Evolutionary conservation across 768 basidiomycete genomes (phyloP), one percentile per base, ranked within the genome.

Genomic region (Pholiota microspora): DNA sequence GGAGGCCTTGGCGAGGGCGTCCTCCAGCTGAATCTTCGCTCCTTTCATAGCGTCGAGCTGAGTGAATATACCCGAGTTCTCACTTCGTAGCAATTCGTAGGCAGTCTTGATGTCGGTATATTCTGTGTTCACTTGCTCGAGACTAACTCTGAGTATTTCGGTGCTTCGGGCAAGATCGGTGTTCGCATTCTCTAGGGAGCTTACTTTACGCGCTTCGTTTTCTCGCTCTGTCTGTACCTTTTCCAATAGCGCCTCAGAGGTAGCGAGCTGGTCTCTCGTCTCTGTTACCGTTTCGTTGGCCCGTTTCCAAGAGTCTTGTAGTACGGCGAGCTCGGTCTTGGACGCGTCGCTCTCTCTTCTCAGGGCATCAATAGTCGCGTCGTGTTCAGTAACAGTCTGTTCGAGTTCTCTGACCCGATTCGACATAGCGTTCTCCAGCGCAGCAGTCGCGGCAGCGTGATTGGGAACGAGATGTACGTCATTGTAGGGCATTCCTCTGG

Each of bases 241-340:
- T 27, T 42, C 32, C 34, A 59, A 42, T 24, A 42, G 48, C 18
- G 36, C 45, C 29, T 54, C 45, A 46, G 49, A 25, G 23, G 31
- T 45, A 32, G 36, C 28, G 13, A 59, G 46, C 35, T 40, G 40
- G 40, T 54, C 42, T 12, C 25, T 13, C 18, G 55, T 53, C 42
- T 18, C 40, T 27, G 48, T 51, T 44, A 54, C 56, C 53, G 42
- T 57, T 38, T 57, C 53, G 21, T 60, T 49, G 12, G 53, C 50
- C 32, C 34, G 56, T 57, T 50, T 54, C 56, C 56, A 55, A 15
- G 56, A 45, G 12, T 55, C 45, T 24, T 53, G 53, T 24, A 54
- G 47, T 18, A 31, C 56, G 52, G 55, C 40, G 10, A 57, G 16
- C 51, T 60, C 56, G 55, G 55, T 42, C 25, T 56, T 49, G 40